Base-by-base conservation (phyloP, 352 stramenopile genomes). In the Pythium plurisporium region DNA sequence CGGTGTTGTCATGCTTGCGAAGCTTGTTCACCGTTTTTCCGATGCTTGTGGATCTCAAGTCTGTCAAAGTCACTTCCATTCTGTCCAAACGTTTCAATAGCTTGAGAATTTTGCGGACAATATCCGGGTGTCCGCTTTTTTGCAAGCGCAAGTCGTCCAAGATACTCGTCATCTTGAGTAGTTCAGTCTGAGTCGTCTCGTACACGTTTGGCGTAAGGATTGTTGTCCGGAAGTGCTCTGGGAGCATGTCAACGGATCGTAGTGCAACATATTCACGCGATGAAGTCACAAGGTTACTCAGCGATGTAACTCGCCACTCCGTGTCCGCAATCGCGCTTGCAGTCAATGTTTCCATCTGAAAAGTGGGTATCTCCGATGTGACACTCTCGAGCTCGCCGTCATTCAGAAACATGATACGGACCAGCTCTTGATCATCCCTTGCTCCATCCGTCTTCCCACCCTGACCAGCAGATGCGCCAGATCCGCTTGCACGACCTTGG, bases 11-110 rank as follows among this genome's bases (percentile, higher is more conserved):
- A 44, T 95, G 73, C 55, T 94, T 95, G 19, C 82, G 78, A 19
- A 95, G 65, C 56, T 91, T 92, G 68, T 92, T 91, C 3, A 95
- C 74, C 40, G 75, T 73, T 67, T 94, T 93, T 12, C 83, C 83
- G 44, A 95, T 92, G 42, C 82, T 91, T 3, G 86, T 95, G 12
- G 79, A 81, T 30, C 86, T 70, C n/a, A 95, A 69, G 56, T 94
- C 82, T 22, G 78, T 88, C 20, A 95, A 62, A 37, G 78, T 81
- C 19, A 95, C 72, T 14, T 90, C 65, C 73, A 94, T 85, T 42
- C 68, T 79, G 43, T 79, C 63, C 3, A 95, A 65, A 23, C 74
- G 69, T 54, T 86, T 87, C 9, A 95, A 55, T 10, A 90, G 59
- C 36, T 82, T 86, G 1, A 79, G 25, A 19, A 93, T 76, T 37